These are phyloP conservation scores for Gyrodon lividus DNA, from an alignment of 768 basidiomycete genomes.

Conservation along the genomic window DNA sequence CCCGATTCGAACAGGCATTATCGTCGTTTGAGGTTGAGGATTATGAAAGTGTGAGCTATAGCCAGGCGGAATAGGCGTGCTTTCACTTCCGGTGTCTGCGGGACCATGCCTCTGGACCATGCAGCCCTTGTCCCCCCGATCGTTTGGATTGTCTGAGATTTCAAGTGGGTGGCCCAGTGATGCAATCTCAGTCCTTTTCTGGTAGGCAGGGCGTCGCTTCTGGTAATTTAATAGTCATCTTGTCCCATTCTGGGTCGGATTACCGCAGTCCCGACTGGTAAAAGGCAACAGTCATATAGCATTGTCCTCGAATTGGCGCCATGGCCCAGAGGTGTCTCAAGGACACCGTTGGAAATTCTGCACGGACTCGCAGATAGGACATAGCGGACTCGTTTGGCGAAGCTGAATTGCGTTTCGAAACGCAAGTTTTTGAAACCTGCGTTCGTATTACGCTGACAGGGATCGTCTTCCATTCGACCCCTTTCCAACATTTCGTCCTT, in stretches of 20 bases:
- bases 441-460: constrained; percentile 17
- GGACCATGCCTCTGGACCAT: constrained; percentile 21
- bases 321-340: constrained; percentile 2
- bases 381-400: neutral
- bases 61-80: constrained; percentile 31
- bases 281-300: constrained; percentile 3
- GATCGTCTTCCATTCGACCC: constrained; percentile 8
- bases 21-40: constrained; percentile 14
- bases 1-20: constrained; percentile 19
- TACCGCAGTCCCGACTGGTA: constrained; percentile 14
- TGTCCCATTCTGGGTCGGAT: constrained; percentile 14
- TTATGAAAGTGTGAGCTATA: constrained; percentile 16
- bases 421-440: constrained; percentile 6
- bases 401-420: neutral
- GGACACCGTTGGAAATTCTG: neutral
- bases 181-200: constrained; percentile 23
- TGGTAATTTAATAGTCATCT: neutral
- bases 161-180: constrained; percentile 18
- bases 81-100: constrained; percentile 29
- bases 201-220: constrained; percentile 9
- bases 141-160: constrained; percentile 10
- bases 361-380: neutral
- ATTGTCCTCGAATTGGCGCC: constrained; percentile 7
- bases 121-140: constrained; percentile 18
- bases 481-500: constrained; percentile 3